phyloP scores from a whole-genome alignment of 1,139 yeast species.

The Candida sanyaensis region DNA sequence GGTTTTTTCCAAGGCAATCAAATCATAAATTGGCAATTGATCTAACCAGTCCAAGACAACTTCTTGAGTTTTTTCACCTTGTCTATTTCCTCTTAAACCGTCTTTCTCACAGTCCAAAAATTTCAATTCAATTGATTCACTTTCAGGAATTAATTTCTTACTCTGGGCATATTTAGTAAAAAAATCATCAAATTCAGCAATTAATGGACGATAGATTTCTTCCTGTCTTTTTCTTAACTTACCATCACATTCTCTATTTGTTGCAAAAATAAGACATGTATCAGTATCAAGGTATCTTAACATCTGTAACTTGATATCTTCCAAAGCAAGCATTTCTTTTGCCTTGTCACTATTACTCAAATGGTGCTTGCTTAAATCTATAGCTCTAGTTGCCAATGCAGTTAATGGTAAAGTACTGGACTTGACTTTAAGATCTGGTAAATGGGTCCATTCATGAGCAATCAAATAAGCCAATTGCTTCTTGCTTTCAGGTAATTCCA shows the following conservation, averaged over 20 bases:
- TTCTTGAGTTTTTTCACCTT: constrained; percentile 56
- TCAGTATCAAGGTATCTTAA: constrained; percentile 91
- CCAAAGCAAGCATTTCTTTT: constrained; percentile 51
- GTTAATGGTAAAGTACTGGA: constrained; percentile 86
- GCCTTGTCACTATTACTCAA: constrained; percentile 28
- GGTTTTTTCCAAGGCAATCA: constrained; percentile 87
- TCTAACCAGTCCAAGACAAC: constrained; percentile 70
- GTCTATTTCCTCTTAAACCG: constrained; percentile 81
- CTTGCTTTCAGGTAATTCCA: constrained; percentile 64
- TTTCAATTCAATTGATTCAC: constrained; percentile 39
- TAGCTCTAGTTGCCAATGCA: constrained; percentile 80
- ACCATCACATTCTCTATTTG: constrained; percentile 83
- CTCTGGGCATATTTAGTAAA: constrained; percentile 48
- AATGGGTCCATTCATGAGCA: constrained; percentile 84
- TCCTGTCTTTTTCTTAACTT: constrained; percentile 74
- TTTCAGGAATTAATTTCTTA: constrained; percentile 24
- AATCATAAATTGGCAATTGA: constrained; percentile 66
- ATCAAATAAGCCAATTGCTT: constrained; percentile 70
- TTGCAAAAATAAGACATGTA: constrained; percentile 84
- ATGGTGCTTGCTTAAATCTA: constrained; percentile 54
- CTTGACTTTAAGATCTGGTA: constrained; percentile 72
- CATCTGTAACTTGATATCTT: constrained; percentile 55
- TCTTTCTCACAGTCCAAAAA: constrained; percentile 77
- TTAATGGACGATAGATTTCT: constrained; percentile 72
- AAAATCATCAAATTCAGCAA: constrained; percentile 61